Conservation (phyloP, 2,329 filamentous ascomycete genomes). For the Apiospora pterosperma region DNA sequence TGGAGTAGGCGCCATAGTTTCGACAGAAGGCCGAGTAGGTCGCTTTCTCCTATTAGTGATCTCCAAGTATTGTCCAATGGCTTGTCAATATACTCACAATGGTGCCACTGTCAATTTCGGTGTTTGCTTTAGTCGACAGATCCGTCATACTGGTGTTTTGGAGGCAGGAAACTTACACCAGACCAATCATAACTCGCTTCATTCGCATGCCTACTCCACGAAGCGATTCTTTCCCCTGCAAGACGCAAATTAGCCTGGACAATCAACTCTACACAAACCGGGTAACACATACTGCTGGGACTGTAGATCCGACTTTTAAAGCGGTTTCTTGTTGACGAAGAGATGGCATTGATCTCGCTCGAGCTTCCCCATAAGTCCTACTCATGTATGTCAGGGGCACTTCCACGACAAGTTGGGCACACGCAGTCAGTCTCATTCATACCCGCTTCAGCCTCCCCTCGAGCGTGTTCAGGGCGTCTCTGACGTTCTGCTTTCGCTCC, state of each 20-base stretch:
- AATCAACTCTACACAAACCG: fast-evolving
- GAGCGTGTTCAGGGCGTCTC: constrained; percentile 27
- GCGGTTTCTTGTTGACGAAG: neutral
- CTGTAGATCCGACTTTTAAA: neutral
- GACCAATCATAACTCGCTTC: neutral
- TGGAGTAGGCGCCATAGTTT: constrained; percentile 34
- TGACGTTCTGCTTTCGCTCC: constrained; percentile 32
- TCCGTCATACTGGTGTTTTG: neutral
- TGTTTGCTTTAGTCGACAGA: neutral
- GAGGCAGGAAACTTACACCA: neutral
- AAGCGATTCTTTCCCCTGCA: neutral
- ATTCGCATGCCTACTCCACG: neutral
- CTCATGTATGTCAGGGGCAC: neutral
- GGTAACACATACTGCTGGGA: neutral
- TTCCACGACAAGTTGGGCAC: too few relatives aligned
- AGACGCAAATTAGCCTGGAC: neutral
- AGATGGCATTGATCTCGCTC: neutral
- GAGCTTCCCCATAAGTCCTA: neutral
- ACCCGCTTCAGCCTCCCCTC: constrained; percentile 22
- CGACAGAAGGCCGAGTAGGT: constrained; percentile 39
- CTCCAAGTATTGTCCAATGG: fast-evolving
- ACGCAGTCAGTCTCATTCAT: neutral
- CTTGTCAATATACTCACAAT: neutral
- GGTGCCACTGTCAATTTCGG: neutral
- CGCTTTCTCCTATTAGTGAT: neutral